These are phyloP conservation scores for Podila epigama DNA, from an alignment of 192 early-diverging fungal genomes.

Conservation along the genomic window DNA sequence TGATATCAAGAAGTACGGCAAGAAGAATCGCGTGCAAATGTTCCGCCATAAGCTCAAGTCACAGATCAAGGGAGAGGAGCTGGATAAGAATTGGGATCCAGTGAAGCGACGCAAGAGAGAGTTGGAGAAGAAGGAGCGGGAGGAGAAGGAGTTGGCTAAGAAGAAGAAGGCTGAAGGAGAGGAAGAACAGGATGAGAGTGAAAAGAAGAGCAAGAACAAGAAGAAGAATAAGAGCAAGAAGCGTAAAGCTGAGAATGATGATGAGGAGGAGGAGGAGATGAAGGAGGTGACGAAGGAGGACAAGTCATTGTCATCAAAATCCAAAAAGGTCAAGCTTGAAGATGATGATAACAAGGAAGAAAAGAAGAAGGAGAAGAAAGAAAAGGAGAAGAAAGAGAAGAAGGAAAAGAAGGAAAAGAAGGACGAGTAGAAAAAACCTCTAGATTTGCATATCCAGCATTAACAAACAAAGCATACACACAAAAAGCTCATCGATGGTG, in stretches of 20 bases:
- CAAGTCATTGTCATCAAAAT: conserved; percentile 1
- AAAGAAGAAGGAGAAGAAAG: background rate
- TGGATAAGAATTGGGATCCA: conserved; percentile 46
- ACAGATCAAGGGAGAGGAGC: conserved; percentile 29
- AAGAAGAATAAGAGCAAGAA: conserved; percentile 42
- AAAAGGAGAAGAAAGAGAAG: conserved; percentile 12
- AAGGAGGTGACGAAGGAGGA: background rate
- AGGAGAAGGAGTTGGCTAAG: conserved; percentile 44
- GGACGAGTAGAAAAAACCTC: conserved; percentile 22
- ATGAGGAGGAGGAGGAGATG: conserved; percentile 11
- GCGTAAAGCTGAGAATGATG: conserved; percentile 14
- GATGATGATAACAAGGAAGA: background rate
- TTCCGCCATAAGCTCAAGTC: conserved; percentile 52
- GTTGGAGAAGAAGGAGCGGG: conserved; percentile 35
- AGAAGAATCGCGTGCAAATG: conserved; percentile 60
- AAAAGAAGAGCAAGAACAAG: conserved; percentile 31
- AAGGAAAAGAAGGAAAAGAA: conserved; percentile 23
- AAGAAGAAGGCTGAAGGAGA: conserved; percentile 18
- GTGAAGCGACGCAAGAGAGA: conserved; percentile 50
- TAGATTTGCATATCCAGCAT: too few species aligned
- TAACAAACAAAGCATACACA: too few species aligned
- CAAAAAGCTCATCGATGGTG: too few species aligned
- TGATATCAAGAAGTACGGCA: conserved; percentile 58
- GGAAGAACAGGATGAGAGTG: background rate
- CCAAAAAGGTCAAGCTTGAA: conserved; percentile 15